Evolutionary conservation across 2,329 filamentous ascomycete species (phyloP), one percentile per base, ranked within the genome.

Genomic region (Cephalotrichum gorgonifer): DNA sequence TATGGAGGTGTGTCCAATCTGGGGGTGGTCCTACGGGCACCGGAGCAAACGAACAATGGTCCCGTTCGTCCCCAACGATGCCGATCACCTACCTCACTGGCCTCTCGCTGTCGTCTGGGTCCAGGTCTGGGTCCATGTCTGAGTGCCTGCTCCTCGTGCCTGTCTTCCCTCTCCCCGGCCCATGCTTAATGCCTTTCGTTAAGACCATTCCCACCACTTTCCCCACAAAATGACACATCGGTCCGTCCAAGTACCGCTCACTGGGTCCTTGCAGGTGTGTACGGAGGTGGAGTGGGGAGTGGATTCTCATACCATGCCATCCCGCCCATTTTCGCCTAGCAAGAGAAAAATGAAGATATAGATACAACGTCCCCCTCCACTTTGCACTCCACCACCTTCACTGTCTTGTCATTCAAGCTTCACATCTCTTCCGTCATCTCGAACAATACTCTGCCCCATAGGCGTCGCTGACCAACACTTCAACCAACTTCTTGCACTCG

Each of bases 401-500:
- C 35, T 22, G 26, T 38, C 12, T 44, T 44, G 41, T 30, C 45
- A 52, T 50, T 35, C 26, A 50, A 43, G n/a, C n/a, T 38, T 44
- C 38, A 15, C 27, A 25, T 42, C 35, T 31, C 35, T 44, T 39
- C 14, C 23, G 25, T 38, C 28, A 28, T 47, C 42, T 41, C 47
- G 39, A n/a, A n/a, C n/a, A n/a, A n/a, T n/a, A 53, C 50, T 52
- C 52, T 39, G 57, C 56, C 12, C 14, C 35, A 39, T 15, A 23
- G 14, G n/a, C 63, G 58, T 57, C 58, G 52, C 58, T 54, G 56
- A 56, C 39, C 31, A 22, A 35, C 59, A 44, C 65, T 69, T 69
- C 65, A 62, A 58, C 66, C 66, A 69, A 68, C 66, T 68, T 55
- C 60, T 55, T 60, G 56, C 66, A 62, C 58, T 70, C 67, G 63